These are phyloP conservation scores for Cardiospermum halicacabum DNA, from an alignment of 345 rosid species.

Conservation along the genomic window DNA sequence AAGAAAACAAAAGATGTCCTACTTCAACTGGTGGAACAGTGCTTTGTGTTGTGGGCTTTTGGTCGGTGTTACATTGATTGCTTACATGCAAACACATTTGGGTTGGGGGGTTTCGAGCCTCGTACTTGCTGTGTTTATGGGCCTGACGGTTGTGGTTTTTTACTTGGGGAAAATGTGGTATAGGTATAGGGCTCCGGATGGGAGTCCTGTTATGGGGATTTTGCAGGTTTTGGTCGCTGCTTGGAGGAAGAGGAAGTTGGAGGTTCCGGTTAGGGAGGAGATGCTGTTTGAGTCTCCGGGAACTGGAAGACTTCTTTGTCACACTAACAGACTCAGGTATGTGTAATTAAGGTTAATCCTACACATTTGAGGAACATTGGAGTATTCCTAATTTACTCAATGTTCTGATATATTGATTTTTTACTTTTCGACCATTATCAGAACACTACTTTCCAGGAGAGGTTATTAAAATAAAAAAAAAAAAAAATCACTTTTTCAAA, in stretches of 20 bases:
- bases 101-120: conserved; percentile 33
- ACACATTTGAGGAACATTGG: too few species aligned
- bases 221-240: conserved; percentile 41
- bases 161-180: conserved; percentile 25
- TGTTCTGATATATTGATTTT: too few species aligned
- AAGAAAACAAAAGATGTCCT: conserved; percentile 45
- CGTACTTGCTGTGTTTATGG: conserved; percentile 30
- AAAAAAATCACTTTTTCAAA: too few species aligned
- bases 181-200: conserved; percentile 24
- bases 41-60: conserved; percentile 34
- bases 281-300: too few species aligned
- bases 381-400: too few species aligned
- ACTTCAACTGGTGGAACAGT: conserved; percentile 51
- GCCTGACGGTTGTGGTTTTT: conserved; percentile 18
- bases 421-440: too few species aligned
- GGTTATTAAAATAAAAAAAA: too few species aligned
- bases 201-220: conserved; percentile 36
- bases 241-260: conserved; percentile 30
- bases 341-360: too few species aligned
- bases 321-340: conserved; percentile 38
- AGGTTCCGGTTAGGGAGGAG: too few species aligned
- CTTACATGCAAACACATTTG: conserved; percentile 32
- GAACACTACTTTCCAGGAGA: too few species aligned
- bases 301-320: conserved; percentile 33
- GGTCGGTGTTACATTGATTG: conserved; percentile 36